Percentiles rank a stretch among this genome's conserved stretches.
Evolutionary conservation across 2,329 filamentous ascomycete genomes (phyloP).

Genomic region (Zalaria obscura): DNA sequence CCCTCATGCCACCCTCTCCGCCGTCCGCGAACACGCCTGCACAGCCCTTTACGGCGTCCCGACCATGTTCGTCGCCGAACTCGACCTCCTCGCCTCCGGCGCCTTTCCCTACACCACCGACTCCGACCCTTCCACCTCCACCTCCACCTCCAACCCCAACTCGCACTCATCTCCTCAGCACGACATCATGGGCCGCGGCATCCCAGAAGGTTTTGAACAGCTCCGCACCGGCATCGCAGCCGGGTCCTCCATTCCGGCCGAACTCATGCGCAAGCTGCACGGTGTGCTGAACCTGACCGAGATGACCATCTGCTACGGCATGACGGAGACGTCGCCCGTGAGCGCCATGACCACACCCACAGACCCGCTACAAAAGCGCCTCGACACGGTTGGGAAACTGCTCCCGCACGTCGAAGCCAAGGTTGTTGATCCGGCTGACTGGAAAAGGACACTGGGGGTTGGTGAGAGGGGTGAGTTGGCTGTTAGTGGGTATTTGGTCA

Average conservation of each 20-base stretch:
- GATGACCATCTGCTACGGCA: slow-evolving; percentile 88
- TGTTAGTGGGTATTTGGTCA: slow-evolving; percentile 71
- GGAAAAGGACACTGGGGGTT: slow-evolving; percentile 43
- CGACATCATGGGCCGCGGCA: too few relatives aligned
- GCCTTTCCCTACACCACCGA: slow-evolving; percentile 15
- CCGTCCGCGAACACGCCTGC: slow-evolving; percentile 47
- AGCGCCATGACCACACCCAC: slow-evolving; percentile 64
- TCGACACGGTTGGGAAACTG: slow-evolving; percentile 61
- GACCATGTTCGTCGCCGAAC: slow-evolving; percentile 86
- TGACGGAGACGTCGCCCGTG: slow-evolving; percentile 79
- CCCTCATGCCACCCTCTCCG: slow-evolving; percentile 52
- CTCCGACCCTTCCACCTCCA: not conserved
- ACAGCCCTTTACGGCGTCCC: slow-evolving; percentile 76
- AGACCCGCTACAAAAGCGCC: slow-evolving; percentile 60
- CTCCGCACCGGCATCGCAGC: slow-evolving; percentile 86
- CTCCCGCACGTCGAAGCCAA: slow-evolving; percentile 73
- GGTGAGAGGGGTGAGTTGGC: slow-evolving; percentile 67
- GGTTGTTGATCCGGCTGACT: slow-evolving; percentile 58
- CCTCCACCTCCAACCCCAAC: not conserved
- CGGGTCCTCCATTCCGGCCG: slow-evolving; percentile 68
- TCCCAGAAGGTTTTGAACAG: slow-evolving; percentile 40
- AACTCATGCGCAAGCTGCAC: slow-evolving; percentile 67
- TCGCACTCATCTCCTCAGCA: too few relatives aligned
- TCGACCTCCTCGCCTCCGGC: slow-evolving; percentile 56
- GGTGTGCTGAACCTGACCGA: slow-evolving; percentile 61